Percentiles rank a stretch among this genome's conserved stretches.
phyloP scores from a whole-genome alignment of 768 basidiomycete genomes.

The Galerina marginata region DNA sequence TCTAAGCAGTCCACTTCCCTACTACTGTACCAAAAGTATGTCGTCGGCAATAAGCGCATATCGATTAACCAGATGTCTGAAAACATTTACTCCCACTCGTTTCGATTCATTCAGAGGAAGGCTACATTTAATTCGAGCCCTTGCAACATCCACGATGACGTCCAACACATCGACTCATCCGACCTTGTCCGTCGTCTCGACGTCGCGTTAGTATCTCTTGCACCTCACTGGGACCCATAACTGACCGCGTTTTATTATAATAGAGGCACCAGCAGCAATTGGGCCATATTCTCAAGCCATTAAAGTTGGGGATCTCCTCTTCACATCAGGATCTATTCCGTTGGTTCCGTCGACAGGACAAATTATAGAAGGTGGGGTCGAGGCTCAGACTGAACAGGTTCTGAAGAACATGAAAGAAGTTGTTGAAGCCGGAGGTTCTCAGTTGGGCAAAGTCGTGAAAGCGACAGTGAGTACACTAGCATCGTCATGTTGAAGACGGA shows the following conservation, averaged over 20 bases:
- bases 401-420: constrained; percentile 87
- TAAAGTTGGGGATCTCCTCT: constrained; percentile 83
- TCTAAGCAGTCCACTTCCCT: background rate
- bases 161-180: constrained; percentile 40
- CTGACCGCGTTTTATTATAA: background rate
- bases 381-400: constrained; percentile 82
- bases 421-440: constrained; percentile 81
- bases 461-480: constrained; percentile 68
- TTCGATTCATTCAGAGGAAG: too few relatives aligned
- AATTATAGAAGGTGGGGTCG: constrained; percentile 76
- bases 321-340: constrained; percentile 89
- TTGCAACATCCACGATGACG: constrained; percentile 33
- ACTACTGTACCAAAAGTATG: constrained; percentile 5
- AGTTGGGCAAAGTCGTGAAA: constrained; percentile 84
- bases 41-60: constrained; percentile 1
- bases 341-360: constrained; percentile 74
- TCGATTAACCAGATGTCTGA: constrained; percentile 4
- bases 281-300: constrained; percentile 92
- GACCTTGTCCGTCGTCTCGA: constrained; percentile 46
- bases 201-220: constrained; percentile 40
- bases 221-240: background rate
- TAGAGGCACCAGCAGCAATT: constrained; percentile 79
- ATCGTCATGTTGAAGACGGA: background rate
- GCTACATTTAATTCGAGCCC: too few relatives aligned
- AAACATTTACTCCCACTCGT: background rate